Conservation (phyloP, 75 land plant genomes). For the Azolla pinnata region DNA sequence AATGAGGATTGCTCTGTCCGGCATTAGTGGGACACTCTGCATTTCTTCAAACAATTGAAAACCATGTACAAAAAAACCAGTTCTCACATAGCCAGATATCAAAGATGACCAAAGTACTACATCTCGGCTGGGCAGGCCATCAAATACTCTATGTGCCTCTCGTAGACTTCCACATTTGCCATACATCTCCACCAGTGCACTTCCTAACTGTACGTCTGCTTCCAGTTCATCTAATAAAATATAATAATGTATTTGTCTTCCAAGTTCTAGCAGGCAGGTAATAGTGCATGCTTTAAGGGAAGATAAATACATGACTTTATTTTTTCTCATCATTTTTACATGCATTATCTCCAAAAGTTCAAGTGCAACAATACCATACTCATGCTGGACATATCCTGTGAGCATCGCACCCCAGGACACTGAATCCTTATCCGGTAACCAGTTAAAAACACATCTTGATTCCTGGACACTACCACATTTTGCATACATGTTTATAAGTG, state of each 20-base stretch:
- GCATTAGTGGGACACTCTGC: constrained; percentile 23
- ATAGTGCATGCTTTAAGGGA: constrained; percentile 58
- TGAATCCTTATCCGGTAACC: constrained; percentile 32
- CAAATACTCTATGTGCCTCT: constrained; percentile 16
- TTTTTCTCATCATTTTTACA: constrained; percentile 24
- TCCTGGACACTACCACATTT: constrained; percentile 19
- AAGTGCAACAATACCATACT: constrained; percentile 33
- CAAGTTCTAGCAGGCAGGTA: constrained; percentile 31
- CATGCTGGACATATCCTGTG: constrained; percentile 62
- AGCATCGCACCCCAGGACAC: constrained; percentile 71
- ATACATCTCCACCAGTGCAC: constrained; percentile 39
- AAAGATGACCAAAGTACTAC: constrained; percentile 15
- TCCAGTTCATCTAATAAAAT: constrained; percentile 24
- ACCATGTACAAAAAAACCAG: constrained; percentile 23
- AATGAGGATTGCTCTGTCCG: constrained; percentile 44
- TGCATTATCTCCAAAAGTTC: constrained; percentile 42
- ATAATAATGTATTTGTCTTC: constrained; percentile 41
- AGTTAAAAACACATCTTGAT: constrained; percentile 43
- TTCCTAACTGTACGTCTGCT: constrained; percentile 21
- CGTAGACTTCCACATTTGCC: constrained; percentile 13
- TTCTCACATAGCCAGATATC: constrained; percentile 11
- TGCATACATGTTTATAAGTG: constrained; percentile 15
- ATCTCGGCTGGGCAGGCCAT: constrained; percentile 4
- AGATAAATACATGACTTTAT: constrained; percentile 50
- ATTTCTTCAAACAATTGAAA: constrained; percentile 38